phyloP scores from a whole-genome alignment of 1,284 basidiomycete genomes.

The Taiwanofungus camphoratus region DNA sequence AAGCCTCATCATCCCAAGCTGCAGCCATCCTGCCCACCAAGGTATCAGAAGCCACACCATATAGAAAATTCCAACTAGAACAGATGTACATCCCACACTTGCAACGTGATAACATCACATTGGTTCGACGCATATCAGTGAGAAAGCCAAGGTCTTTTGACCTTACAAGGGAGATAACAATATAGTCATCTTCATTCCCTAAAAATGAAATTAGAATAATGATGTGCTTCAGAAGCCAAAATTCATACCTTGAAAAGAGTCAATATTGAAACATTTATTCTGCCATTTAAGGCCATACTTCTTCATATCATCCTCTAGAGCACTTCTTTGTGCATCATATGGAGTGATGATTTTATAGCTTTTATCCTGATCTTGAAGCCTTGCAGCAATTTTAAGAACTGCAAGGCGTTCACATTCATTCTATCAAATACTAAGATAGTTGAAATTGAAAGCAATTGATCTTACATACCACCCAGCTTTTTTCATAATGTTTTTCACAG shows the following conservation, averaged over 20 bases:
- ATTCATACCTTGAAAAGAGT: slow-evolving; percentile 37
- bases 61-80: slow-evolving; percentile 50
- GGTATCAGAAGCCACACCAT: slow-evolving; percentile 35
- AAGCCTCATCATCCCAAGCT: slow-evolving; percentile 31
- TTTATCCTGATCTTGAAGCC: slow-evolving; percentile 30
- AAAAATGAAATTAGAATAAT: slow-evolving; percentile 1
- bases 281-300: slow-evolving; percentile 33
- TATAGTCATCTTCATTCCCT: slow-evolving; percentile 43
- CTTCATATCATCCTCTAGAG: slow-evolving; percentile 37
- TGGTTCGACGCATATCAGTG: slow-evolving; percentile 42
- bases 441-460: slow-evolving; percentile 7
- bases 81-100: slow-evolving; percentile 65
- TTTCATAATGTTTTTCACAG: slow-evolving; percentile 32
- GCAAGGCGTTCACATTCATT: slow-evolving; percentile 37
- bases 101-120: slow-evolving; percentile 67
- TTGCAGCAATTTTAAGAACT: slow-evolving; percentile 38
- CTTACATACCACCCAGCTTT: slow-evolving; percentile 39
- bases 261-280: slow-evolving; percentile 45
- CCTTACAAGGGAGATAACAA: slow-evolving; percentile 58
- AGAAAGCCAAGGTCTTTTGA: slow-evolving; percentile 44
- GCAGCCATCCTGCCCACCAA: slow-evolving; percentile 44
- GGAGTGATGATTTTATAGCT: slow-evolving; percentile 48
- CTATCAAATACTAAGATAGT: slow-evolving; percentile 26
- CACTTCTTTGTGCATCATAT: slow-evolving; percentile 47
- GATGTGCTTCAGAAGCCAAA: slow-evolving; percentile 11